Base-by-base conservation (phyloP, 1,284 basidiomycete species). In the Moniliella sp. region DNA sequence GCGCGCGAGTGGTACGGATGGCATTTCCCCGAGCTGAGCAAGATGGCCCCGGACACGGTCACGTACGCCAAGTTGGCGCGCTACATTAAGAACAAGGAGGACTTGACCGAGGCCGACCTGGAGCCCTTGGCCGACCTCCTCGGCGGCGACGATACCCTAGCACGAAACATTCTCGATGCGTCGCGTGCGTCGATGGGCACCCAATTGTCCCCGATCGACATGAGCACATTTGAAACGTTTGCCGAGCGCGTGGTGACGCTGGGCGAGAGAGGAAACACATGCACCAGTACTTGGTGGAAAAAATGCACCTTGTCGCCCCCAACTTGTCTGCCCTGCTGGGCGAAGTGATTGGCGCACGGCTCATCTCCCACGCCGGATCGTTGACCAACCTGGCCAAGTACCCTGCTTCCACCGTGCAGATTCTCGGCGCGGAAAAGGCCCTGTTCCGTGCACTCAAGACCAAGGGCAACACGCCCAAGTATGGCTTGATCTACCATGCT, bases 1-100 rank as follows among this genome's bases (percentile, higher is more conserved):
- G 82, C 91, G 35, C 94, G 94, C 72, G 88, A 94, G 71, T 97
- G 88, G 88, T 97, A 94, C 58, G 88, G 88, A 15, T 97, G 88
- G 88, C 88, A 97, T 67, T 94, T 94, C 72, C 88, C 88, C 7
- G 88, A 97, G 65, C n/a, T 97, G 78, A 80, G 77, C 50, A 94
- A 94, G 68, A 93, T 97, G 62, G 78, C 94, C 48, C 74, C 76
- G 43, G 88, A 97, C 68, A 97, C 91, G 65, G 67, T 88, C 35
- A 84, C 86, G 15, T 97, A 94, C 62, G 83, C 91, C 38, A 88
- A 84, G 64, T 45, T 53, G 28, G 80, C 75, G 9, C 73, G 78
- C 48, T 76, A 84, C 58, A 82, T 97, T 48, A 82, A 83, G 23
- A 75, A 86, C 65, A 91, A 93, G 68, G 61, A 66, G 29, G 47